These are phyloP conservation scores for Magnolia kwangsiensis DNA, from an alignment of 164 flowering plant species.

Conservation along the genomic window DNA sequence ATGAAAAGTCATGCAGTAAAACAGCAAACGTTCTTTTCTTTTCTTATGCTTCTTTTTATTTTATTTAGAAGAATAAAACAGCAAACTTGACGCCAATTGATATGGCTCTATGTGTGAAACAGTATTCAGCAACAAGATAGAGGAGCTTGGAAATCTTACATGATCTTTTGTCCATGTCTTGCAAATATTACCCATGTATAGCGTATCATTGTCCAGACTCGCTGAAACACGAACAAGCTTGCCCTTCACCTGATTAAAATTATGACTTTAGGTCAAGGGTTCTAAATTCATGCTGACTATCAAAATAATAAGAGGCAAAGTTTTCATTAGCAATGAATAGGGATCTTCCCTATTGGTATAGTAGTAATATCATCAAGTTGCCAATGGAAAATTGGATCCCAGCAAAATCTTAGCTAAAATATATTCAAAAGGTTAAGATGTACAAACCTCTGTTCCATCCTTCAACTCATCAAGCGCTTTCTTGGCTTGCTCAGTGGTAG, in stretches of 20 bases:
- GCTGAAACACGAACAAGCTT: constrained; percentile 33
- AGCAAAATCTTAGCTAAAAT: background rate
- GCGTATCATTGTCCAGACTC: constrained; percentile 40
- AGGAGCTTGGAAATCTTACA: constrained; percentile 13
- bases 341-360: background rate
- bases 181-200: constrained; percentile 41
- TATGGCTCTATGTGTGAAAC: too few relatives aligned
- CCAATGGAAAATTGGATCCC: background rate
- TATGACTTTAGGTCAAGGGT: background rate
- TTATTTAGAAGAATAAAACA: too few relatives aligned
- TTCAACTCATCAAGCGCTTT: constrained; percentile 34
- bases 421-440: background rate
- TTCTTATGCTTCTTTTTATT: too few relatives aligned
- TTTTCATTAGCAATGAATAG: too few relatives aligned
- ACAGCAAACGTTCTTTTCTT: too few relatives aligned
- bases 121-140: too few relatives aligned
- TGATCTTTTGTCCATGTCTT: constrained; percentile 39
- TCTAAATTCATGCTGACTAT: too few relatives aligned
- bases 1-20: too few relatives aligned
- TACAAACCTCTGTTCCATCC: constrained; percentile 39
- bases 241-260: constrained; percentile 33
- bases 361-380: background rate
- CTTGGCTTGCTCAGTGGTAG: constrained; percentile 39
- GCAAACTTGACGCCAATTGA: too few relatives aligned
- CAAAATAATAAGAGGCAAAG: too few relatives aligned